These are phyloP conservation scores for Vaucheria bursata DNA, from an alignment of 352 stramenopile species.

Conservation along the genomic window DNA sequence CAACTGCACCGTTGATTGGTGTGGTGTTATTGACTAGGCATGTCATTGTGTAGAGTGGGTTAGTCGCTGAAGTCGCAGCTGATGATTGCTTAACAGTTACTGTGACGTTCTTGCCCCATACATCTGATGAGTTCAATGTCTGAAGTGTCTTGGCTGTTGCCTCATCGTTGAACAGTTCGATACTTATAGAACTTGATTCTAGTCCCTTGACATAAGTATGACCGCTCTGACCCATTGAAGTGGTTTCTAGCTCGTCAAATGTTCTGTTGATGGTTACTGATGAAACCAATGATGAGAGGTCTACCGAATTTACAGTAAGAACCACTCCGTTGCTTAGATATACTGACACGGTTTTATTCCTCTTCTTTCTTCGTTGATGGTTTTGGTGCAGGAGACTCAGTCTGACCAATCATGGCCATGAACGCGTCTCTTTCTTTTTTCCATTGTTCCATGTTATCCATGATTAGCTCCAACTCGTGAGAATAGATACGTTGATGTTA, in stretches of 20 bases:
- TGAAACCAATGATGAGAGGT: neutral
- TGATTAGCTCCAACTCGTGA: neutral
- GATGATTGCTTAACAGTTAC: neutral
- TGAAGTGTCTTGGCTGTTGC: neutral
- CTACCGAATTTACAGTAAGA: slow-evolving; percentile 3
- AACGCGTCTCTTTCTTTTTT: neutral
- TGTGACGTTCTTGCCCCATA: neutral
- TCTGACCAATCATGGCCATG: neutral
- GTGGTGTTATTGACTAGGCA: neutral
- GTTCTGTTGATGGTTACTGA: neutral
- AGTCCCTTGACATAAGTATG: neutral
- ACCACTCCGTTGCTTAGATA: slow-evolving; percentile 6
- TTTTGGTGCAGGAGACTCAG: neutral
- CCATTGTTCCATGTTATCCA: neutral
- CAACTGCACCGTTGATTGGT: slow-evolving; percentile 4
- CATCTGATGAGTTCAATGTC: neutral
- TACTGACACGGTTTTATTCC: slow-evolving; percentile 4
- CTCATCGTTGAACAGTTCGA: neutral
- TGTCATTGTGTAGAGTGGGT: slow-evolving; percentile 2
- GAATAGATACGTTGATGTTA: neutral
- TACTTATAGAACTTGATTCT: neutral
- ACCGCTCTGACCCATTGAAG: neutral
- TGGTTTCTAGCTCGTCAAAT: neutral
- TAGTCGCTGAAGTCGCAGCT: neutral
- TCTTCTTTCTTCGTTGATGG: slow-evolving; percentile 3